phyloP scores from a whole-genome alignment of 163 green algal genomes.

The Coccomyxa subellipsoidea region DNA sequence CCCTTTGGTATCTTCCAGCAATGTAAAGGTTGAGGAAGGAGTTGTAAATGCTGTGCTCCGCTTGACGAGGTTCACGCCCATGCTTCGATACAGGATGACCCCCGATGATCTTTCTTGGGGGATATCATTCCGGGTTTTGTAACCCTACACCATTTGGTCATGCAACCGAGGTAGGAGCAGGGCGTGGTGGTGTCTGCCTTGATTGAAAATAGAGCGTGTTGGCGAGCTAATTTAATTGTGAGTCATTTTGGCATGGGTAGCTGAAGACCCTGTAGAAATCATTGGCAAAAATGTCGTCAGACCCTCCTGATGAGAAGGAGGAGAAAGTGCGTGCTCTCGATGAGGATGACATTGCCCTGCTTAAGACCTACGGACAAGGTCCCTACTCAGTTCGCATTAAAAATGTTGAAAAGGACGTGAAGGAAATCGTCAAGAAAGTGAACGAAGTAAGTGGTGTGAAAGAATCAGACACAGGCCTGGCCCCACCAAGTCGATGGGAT shows the following conservation, averaged over 20 bases:
- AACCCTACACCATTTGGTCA: neutral
- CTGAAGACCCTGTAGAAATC: neutral
- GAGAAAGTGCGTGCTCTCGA: slow-evolving; percentile 56
- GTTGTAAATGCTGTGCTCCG: neutral
- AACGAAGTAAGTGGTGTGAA: slow-evolving; percentile 96
- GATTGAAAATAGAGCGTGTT: neutral
- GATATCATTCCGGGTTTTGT: neutral
- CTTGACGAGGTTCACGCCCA: neutral
- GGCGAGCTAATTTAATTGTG: too few species aligned
- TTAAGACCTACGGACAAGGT: slow-evolving; percentile 89
- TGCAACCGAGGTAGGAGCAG: neutral
- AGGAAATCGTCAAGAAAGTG: slow-evolving; percentile 78
- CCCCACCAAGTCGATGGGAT: slow-evolving; percentile 95
- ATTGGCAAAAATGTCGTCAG: neutral
- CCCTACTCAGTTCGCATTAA: slow-evolving; percentile 92
- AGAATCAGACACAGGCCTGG: slow-evolving; percentile 96
- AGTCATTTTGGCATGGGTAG: neutral
- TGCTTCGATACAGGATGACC: neutral
- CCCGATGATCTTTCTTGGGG: neutral
- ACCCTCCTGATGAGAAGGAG: slow-evolving; percentile 21
- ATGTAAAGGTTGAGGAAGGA: neutral
- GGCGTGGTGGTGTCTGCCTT: neutral
- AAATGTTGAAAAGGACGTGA: slow-evolving; percentile 85
- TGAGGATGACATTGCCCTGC: slow-evolving; percentile 91
- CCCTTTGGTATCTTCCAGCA: neutral